A percentile compares a stretch with the other conserved stretches of the same genome.
These are phyloP conservation scores for Naganishia cerealis DNA, from an alignment of 1,284 basidiomycete genomes.

Conservation along the genomic window DNA sequence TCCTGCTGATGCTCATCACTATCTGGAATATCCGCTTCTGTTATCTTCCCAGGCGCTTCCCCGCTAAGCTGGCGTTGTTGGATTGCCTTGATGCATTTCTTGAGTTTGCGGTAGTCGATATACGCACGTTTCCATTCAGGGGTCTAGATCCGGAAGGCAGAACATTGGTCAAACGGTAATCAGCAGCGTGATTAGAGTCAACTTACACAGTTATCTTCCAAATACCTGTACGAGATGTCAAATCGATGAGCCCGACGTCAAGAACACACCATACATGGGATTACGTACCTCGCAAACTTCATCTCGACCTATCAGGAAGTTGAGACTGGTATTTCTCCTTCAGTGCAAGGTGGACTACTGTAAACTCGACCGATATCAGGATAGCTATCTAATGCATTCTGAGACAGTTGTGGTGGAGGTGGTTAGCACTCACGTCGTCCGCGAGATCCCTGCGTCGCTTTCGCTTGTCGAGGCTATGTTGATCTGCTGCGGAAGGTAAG, in stretches of 20 bases:
- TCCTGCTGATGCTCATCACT: slow-evolving; percentile 6
- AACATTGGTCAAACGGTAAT: not conserved
- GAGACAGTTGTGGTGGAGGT: slow-evolving; percentile 4
- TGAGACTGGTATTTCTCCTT: not conserved
- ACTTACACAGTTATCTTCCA: slow-evolving; percentile 45
- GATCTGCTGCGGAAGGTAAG: not conserved
- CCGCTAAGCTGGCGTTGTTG: slow-evolving; percentile 28
- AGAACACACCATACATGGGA: not conserved
- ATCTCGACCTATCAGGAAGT: slow-evolving; percentile 11
- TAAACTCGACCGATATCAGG: not conserved
- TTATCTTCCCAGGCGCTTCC: not conserved
- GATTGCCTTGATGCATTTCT: slow-evolving; percentile 53
- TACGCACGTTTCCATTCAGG: slow-evolving; percentile 55
- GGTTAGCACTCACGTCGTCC: not conserved
- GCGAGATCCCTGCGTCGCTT: not conserved
- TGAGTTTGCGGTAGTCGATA: slow-evolving; percentile 54
- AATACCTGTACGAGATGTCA: slow-evolving; percentile 36
- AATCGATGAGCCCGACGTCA: slow-evolving; percentile 1
- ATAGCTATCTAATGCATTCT: not conserved
- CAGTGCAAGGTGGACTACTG: not conserved
- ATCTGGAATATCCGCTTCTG: not conserved
- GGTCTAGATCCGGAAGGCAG: slow-evolving; percentile 36
- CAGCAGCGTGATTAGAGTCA: not conserved
- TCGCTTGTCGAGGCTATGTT: not conserved
- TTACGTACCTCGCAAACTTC: slow-evolving; percentile 35